Evolutionary conservation across 768 basidiomycete species (phyloP), one percentile per base, ranked within the genome.

Genomic region (Astraeus odoratus): DNA sequence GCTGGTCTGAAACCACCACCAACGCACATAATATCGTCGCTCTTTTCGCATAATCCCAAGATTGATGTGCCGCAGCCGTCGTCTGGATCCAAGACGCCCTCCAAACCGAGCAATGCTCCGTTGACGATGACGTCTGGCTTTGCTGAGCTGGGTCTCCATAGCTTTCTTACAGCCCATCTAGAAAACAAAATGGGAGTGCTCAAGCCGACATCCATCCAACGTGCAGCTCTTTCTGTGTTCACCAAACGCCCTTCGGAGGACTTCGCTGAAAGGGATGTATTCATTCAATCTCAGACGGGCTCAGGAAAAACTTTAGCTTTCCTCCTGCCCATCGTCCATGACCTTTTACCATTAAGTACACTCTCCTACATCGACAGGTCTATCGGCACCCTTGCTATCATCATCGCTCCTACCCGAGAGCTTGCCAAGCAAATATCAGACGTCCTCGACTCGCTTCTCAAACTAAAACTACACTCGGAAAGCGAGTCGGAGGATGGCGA

Each of bases 381-480:
- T 0, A 88, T 98, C 57, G 95, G 95, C 22, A 97, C 95, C 2
- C 74, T 98, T 16, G 93, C 94, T 1, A 78, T 97, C 45, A 88
- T 97, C 50, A 87, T 98, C 45, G 92, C 88, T 2, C 95, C 95
- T 1, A 97, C 95, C 3, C 81, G 94, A 42, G 96, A 98, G 67
- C 76, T 98, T 12, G 96, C 95, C 2, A 90, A 91, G 58, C 96
- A 99, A 59, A 97, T 97, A 43, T 91, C 86, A 8, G 91, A 96
- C 55, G 94, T 98, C n/a, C 73, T 97, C 10, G 90, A 92, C 52
- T 69, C 73, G 13, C 65, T 98, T 5, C 72, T 98, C 4, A 77
- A 80, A 55, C 74, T 96, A 47, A 85, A 84, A 43, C 73, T 86
- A 37, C 74, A 84, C 15, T 70, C 75, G 4, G 73, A 71, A 42